Percentiles rank a stretch among this genome's conserved stretches.
These are phyloP conservation scores for Amaranthus palmeri DNA, from an alignment of 148 eudicot species.

Conservation along the genomic window DNA sequence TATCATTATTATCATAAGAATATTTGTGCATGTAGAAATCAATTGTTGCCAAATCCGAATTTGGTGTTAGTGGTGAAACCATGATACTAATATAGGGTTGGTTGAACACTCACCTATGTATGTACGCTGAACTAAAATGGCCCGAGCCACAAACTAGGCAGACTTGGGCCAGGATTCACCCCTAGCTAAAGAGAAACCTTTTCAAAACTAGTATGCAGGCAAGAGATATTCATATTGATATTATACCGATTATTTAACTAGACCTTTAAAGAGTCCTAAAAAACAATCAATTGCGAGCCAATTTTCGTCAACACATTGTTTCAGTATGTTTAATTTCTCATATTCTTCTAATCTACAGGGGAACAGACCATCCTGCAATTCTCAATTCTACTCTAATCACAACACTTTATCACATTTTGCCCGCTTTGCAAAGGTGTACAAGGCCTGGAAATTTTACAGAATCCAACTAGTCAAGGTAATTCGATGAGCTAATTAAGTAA, in stretches of 20 bases:
- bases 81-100: no score
- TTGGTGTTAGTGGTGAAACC: no score
- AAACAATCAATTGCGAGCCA: background rate
- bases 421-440: constrained; percentile 78
- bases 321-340: constrained; percentile 10
- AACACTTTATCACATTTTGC: constrained; percentile 80
- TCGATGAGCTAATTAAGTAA: background rate
- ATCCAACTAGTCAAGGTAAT: constrained; percentile 82
- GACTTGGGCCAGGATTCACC: no score
- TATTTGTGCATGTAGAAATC: background rate
- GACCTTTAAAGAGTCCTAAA: constrained; percentile 2
- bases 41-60: no score
- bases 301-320: no score
- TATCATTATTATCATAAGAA: background rate
- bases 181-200: no score
- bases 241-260: background rate
- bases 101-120: background rate
- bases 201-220: no score
- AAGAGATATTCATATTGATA: no score
- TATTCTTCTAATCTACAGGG: constrained; percentile 45
- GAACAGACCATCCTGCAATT: constrained; percentile 79
- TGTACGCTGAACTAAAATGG: background rate
- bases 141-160: no score
- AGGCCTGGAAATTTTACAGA: constrained; percentile 97
- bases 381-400: constrained; percentile 86